Percentiles rank a stretch among this genome's conserved stretches.
phyloP scores from a whole-genome alignment of 108 stramenopile species.

The Schizochytrium sp. region DNA sequence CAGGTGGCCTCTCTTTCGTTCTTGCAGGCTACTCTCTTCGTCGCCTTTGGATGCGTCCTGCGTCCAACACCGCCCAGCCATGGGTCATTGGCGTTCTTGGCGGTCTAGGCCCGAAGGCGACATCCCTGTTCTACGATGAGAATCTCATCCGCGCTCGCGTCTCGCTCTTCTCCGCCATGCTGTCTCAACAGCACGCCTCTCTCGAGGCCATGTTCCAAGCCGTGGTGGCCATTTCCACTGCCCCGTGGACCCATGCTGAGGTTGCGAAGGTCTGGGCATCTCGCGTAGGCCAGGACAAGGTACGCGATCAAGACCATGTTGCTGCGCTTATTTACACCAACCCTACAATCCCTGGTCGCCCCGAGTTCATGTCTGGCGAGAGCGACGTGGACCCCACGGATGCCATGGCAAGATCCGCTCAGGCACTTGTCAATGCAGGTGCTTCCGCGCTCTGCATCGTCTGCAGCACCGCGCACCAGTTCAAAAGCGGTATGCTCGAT shows the following conservation, averaged over 20 bases:
- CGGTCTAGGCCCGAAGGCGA: constrained; percentile 52
- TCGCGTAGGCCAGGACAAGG: neutral
- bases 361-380: constrained; percentile 39
- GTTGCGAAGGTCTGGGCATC: constrained; percentile 45
- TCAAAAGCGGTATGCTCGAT: constrained; percentile 45
- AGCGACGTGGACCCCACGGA: constrained; percentile 5
- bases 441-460: constrained; percentile 58
- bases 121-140: constrained; percentile 31
- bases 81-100: constrained; percentile 51
- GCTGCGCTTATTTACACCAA: constrained; percentile 41
- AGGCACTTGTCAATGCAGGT: constrained; percentile 38
- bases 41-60: no score
- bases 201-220: neutral
- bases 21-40: no score
- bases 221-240: neutral
- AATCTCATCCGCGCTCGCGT: constrained; percentile 24
- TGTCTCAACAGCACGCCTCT: neutral
- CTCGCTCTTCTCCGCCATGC: constrained; percentile 39
- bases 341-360: constrained; percentile 47
- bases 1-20: no score
- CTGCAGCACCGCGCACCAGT: constrained; percentile 50
- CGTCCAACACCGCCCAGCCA: neutral
- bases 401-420: constrained; percentile 33
- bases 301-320: constrained; percentile 27
- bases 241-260: neutral